A percentile compares a stretch with the other conserved stretches of the same genome.
phyloP scores from a whole-genome alignment of 1,139 yeast genomes.

The Geotrichum aggregatum region DNA sequence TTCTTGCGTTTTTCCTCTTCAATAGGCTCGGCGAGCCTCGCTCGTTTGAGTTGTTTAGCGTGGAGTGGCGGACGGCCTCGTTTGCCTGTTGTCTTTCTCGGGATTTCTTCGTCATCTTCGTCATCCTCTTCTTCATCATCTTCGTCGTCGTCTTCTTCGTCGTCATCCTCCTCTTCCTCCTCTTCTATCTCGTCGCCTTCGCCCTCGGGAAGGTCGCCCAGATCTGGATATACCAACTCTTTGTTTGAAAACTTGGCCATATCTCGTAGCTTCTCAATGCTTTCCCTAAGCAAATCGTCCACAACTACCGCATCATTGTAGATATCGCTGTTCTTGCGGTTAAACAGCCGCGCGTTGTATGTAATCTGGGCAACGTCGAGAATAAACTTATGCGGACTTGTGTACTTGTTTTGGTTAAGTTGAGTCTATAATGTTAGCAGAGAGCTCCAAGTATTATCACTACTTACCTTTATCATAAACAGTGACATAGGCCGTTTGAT shows the following conservation, averaged over 20 bases:
- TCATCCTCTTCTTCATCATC: slow-evolving; percentile 31
- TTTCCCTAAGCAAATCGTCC: slow-evolving; percentile 55
- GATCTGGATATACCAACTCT: slow-evolving; percentile 55
- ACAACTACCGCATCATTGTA: slow-evolving; percentile 68
- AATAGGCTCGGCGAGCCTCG: slow-evolving; percentile 22
- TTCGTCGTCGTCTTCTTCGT: slow-evolving; percentile 34
- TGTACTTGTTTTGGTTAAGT: slow-evolving; percentile 54
- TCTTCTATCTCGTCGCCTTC: slow-evolving; percentile 26
- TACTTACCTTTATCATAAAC: slow-evolving; percentile 40
- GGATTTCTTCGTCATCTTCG: slow-evolving; percentile 40
- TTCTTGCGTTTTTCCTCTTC: slow-evolving; percentile 58
- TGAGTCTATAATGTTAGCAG: slow-evolving; percentile 28
- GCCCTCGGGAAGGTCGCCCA: slow-evolving; percentile 62
- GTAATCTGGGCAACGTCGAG: slow-evolving; percentile 76
- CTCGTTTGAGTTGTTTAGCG: slow-evolving; percentile 28
- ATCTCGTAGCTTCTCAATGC: slow-evolving; percentile 50
- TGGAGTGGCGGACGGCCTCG: slow-evolving; percentile 31
- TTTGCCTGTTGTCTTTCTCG: slow-evolving; percentile 32
- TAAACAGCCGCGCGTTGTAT: slow-evolving; percentile 86
- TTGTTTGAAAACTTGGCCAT: slow-evolving; percentile 42
- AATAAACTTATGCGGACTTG: slow-evolving; percentile 61
- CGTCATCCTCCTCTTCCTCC: slow-evolving; percentile 25
- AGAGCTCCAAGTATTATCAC: neutral
- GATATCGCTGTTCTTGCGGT: slow-evolving; percentile 64
- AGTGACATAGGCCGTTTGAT: slow-evolving; percentile 49